phyloP scores from a whole-genome alignment of 1,139 yeast species.

The Candida glucosophila region DNA sequence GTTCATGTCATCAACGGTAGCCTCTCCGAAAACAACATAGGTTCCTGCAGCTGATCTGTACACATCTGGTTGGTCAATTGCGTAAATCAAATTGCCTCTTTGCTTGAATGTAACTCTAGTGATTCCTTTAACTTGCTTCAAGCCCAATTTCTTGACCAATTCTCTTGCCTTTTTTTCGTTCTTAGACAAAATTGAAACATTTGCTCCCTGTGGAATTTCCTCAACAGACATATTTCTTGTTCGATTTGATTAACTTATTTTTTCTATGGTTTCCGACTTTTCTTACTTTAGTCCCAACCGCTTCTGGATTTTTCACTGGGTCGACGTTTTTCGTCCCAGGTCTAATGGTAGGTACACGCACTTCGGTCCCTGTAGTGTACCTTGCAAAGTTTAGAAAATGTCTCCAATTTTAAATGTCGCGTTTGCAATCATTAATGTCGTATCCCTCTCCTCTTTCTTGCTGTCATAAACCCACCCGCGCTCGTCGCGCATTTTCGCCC shows the following conservation, averaged over 20 bases:
- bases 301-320: no score
- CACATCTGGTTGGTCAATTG: slow-evolving; percentile 92
- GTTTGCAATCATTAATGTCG: no score
- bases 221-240: slow-evolving; percentile 35
- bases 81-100: slow-evolving; percentile 86
- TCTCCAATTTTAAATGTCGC: no score
- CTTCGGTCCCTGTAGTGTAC: no score
- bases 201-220: slow-evolving; percentile 83
- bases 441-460: no score
- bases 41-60: slow-evolving; percentile 92
- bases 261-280: neutral
- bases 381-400: no score
- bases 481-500: no score
- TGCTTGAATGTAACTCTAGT: slow-evolving; percentile 94
- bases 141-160: slow-evolving; percentile 78
- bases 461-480: no score
- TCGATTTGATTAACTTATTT: slow-evolving; percentile 1
- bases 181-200: slow-evolving; percentile 76
- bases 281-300: neutral
- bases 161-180: slow-evolving; percentile 97
- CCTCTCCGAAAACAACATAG: slow-evolving; percentile 95
- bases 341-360: no score
- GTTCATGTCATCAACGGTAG: slow-evolving; percentile 87
- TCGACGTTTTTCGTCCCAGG: no score
- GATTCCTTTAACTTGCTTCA: slow-evolving; percentile 88